Evolutionary conservation across 116 monocot species (phyloP), one percentile per base, ranked within the genome.

Genomic region (Posidonia oceanica): DNA sequence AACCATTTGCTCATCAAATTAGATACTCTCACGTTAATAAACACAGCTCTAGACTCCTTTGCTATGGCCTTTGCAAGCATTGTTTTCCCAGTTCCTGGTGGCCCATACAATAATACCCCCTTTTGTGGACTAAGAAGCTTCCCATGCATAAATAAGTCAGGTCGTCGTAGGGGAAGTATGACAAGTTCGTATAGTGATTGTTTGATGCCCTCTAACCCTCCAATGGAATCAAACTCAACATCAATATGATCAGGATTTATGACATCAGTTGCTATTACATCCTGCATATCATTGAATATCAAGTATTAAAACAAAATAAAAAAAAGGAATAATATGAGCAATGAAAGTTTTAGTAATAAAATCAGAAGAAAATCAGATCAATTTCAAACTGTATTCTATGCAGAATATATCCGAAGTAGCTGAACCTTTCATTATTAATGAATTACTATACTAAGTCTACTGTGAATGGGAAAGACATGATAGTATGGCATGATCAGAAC

Each of bases 1-100:
- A 97, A 92, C 97, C 97, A 97, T 85, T 97, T 97, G 74, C 97
- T 97, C 97, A 97, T 97, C 75, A 97, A 73, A 84, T 92, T 92
- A 3, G 97, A 97, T 62, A 92, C 66, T 77, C 85, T 91, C 12
- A 97, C 87, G 80, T 97, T 97, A 39, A 97, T 97, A 70, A 97
- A 97, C 71, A 89, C 92, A 67, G 97, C 97, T 37, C 92, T 85
- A 56, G 97, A 92, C 41, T 97, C 97, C 73, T 81, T 92, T 23
- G 97, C 97, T 64, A 97, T 89, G 59, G 92, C 97, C 71, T 97
- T 97, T 4, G 97, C 92, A 69, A 97, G 84, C 97, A 97, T 97
- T 60, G 97, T 97, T 78, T 97, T 97, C 52, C 97, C 97, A 4
- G 97, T 97, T n/a, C 97, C 97, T 57, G 97, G 97, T 41, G 97